Conservation (phyloP, 1,284 basidiomycete genomes). For the Pholiota adiposa region DNA sequence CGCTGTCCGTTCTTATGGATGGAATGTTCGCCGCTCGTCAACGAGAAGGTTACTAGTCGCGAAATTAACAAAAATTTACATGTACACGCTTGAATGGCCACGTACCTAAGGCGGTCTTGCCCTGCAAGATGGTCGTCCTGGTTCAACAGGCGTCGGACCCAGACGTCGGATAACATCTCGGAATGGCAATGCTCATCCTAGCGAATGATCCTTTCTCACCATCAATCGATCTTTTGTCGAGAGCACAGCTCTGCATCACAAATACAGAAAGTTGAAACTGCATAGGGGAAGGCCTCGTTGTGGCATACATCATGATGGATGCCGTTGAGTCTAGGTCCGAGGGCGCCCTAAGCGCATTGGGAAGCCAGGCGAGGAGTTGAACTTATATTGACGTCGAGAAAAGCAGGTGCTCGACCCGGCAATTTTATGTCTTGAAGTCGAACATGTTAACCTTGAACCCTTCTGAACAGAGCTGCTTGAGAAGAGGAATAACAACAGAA, state of each 20-base stretch:
- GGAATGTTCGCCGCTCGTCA: slow-evolving; percentile 13
- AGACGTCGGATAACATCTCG: not conserved
- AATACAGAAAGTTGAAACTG: not conserved
- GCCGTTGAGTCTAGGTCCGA: not conserved
- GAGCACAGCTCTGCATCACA: not conserved
- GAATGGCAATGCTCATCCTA: slow-evolving; percentile 11
- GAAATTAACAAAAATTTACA: slow-evolving; percentile 18
- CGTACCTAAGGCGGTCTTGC: slow-evolving; percentile 20
- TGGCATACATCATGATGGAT: not conserved
- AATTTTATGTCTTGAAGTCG: too few relatives aligned
- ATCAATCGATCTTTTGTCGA: not conserved
- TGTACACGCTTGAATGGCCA: slow-evolving; percentile 8
- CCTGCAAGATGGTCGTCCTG: slow-evolving; percentile 10
- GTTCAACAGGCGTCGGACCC: not conserved
- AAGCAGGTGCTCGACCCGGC: too few relatives aligned
- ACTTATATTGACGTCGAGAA: too few relatives aligned
- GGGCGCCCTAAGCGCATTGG: not conserved
- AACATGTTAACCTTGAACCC: too few relatives aligned
- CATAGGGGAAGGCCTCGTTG: not conserved
- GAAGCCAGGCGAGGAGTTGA: not conserved
- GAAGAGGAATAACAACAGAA: too few relatives aligned
- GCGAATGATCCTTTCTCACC: slow-evolving; percentile 1
- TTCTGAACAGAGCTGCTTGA: too few relatives aligned
- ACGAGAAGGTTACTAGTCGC: slow-evolving; percentile 13
- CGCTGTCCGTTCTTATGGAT: slow-evolving; percentile 16